Evolutionary conservation across 2,329 filamentous ascomycete species (phyloP), one percentile per base, ranked within the genome.

Genomic region (Alternaria viburni): DNA sequence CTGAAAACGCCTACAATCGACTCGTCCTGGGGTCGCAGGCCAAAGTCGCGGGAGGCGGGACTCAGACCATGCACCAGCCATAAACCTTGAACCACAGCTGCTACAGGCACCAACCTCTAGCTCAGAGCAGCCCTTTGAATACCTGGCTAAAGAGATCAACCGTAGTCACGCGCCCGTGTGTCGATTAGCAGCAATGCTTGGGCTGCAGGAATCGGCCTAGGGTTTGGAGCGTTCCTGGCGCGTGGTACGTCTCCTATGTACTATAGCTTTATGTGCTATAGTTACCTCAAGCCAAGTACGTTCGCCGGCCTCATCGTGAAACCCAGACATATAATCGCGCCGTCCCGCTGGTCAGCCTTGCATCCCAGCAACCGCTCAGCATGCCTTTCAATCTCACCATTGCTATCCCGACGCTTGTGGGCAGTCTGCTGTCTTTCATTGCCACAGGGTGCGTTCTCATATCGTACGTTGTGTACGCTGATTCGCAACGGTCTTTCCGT

Each of bases 341-440:
- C 19, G 6, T 13, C 12, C 19, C 19, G 47, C 17, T n/a, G 28
- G 36, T 23, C 46, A 36, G 13, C 17, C 25, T 26, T 12, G 13
- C 25, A 46, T 28, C 19, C 13, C 21, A 12, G 12, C 26, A 52
- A 30, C 17, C n/a, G 26, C 23, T 52, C 59, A 52, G 13, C 19
- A 62, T 62, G 59, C 15, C 26, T 49, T 56, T 52, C n/a, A 30
- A 45, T 45, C 21, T n/a, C 13, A 28, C 12, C n/a, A 52, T 63
- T 21, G 63, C 64, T 0, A 64, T 74, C 28, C 70, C 71, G 25
- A 72, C 70, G 12, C 59, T 74, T 43, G 61, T 66, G 4, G 71
- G 71, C 43, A 74, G 71, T 54, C 50, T 73, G 26, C 65, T 71
- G 52, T 74, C 71, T 11, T 56, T 62, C 26, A 5, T 64, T 23